Conservation (phyloP, 495 filamentous ascomycete species). For the Letharia columbiana region DNA sequence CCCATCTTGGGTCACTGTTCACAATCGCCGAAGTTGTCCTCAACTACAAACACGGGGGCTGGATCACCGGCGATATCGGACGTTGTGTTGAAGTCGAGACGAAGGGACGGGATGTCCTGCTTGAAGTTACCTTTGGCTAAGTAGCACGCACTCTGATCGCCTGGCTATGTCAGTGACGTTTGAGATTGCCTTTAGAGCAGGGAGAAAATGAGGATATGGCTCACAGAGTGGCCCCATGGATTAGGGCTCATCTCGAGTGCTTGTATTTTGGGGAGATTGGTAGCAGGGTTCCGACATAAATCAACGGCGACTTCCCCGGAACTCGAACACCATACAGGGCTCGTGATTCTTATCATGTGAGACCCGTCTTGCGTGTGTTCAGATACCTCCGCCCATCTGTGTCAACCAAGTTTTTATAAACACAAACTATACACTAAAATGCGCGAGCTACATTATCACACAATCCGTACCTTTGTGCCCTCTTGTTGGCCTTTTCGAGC, state of each 20-base stretch:
- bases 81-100: background rate
- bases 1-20: constrained; percentile 14
- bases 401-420: no score
- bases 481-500: background rate
- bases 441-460: background rate
- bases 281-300: no score
- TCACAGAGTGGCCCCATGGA: no score
- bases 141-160: background rate
- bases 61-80: background rate
- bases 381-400: no score
- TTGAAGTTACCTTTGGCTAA: background rate
- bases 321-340: no score
- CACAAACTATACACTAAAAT: background rate
- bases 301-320: no score
- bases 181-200: no score
- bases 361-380: no score
- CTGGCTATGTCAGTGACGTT: background rate
- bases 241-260: no score
- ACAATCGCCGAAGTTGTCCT: constrained; percentile 19
- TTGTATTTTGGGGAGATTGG: no score
- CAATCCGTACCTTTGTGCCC: background rate
- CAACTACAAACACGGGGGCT: background rate
- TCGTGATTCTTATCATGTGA: no score
- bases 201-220: no score
- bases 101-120: background rate